These are phyloP conservation scores for Trametes meyenii DNA, from an alignment of 768 basidiomycete genomes.

Conservation along the genomic window DNA sequence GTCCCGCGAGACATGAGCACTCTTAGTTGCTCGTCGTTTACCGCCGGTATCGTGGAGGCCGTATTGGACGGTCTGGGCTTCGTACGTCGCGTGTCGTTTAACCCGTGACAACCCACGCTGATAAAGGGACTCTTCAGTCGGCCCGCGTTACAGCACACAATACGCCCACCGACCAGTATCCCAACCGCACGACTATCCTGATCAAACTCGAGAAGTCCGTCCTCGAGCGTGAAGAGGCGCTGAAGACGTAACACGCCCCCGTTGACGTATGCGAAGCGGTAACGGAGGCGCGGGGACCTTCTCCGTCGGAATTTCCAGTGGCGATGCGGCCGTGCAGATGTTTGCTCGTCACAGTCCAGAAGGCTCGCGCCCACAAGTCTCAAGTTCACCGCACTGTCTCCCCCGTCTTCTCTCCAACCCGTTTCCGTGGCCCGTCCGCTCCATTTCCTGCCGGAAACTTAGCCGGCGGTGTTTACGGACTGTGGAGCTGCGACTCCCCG, in stretches of 20 bases:
- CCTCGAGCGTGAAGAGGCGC: conserved; percentile 89
- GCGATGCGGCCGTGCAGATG: background rate
- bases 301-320: background rate
- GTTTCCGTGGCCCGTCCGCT: no score
- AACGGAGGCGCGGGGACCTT: background rate
- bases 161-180: conserved; percentile 79
- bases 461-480: no score
- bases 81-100: conserved; percentile 53
- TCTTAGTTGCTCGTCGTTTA: conserved; percentile 95
- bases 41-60: conserved; percentile 96
- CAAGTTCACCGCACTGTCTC: background rate
- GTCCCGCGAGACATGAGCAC: conserved; percentile 94
- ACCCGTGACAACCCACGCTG: background rate
- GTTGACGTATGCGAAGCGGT: background rate
- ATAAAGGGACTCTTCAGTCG: conserved; percentile 54
- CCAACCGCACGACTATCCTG: conserved; percentile 90
- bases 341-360: background rate
- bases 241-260: conserved; percentile 54
- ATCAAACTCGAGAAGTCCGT: conserved; percentile 96
- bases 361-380: background rate
- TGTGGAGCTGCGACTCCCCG: no score
- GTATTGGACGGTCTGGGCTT: conserved; percentile 93
- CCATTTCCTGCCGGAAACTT: no score
- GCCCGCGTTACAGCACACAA: conserved; percentile 96
- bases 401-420: no score